Conservation (phyloP, 2,329 filamentous ascomycete genomes). For the Scortechinia acanthostroma region DNA sequence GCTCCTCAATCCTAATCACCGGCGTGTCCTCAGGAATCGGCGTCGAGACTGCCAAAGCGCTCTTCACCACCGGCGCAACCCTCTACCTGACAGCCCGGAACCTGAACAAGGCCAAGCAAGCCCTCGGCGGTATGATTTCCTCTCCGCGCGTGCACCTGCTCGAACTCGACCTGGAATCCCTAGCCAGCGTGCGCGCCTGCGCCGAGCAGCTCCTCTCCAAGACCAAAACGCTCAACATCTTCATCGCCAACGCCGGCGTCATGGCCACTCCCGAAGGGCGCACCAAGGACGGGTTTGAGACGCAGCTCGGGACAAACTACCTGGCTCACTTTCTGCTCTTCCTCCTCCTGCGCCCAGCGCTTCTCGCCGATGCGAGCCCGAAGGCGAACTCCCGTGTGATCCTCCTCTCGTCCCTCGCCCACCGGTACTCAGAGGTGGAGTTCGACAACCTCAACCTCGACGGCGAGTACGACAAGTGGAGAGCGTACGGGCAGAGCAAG, state of each 20-base stretch:
- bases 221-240: constrained; percentile 22
- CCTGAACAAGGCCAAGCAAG: constrained; percentile 16
- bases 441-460: constrained; percentile 30
- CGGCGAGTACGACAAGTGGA: constrained; percentile 19
- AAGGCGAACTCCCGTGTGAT: not conserved
- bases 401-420: not conserved
- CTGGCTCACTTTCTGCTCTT: constrained; percentile 1
- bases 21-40: constrained; percentile 26
- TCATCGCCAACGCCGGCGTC: constrained; percentile 36
- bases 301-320: not conserved
- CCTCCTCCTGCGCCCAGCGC: not conserved
- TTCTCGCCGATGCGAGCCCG: not conserved
- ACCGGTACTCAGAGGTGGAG: constrained; percentile 6
- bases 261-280: constrained; percentile 27
- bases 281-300: not conserved
- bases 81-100: constrained; percentile 22
- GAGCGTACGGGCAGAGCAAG: constrained; percentile 38
- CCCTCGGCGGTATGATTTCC: constrained; percentile 12
- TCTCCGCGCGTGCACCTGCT: constrained; percentile 16
- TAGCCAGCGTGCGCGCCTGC: constrained; percentile 17
- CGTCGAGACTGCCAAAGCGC: constrained; percentile 22
- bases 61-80: constrained; percentile 20
- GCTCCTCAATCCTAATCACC: constrained; percentile 24
- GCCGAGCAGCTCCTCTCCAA: constrained; percentile 14
- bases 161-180: constrained; percentile 18